These are phyloP conservation scores for Sambucus nigra DNA, from an alignment of 129 eudicot species.

Conservation along the genomic window DNA sequence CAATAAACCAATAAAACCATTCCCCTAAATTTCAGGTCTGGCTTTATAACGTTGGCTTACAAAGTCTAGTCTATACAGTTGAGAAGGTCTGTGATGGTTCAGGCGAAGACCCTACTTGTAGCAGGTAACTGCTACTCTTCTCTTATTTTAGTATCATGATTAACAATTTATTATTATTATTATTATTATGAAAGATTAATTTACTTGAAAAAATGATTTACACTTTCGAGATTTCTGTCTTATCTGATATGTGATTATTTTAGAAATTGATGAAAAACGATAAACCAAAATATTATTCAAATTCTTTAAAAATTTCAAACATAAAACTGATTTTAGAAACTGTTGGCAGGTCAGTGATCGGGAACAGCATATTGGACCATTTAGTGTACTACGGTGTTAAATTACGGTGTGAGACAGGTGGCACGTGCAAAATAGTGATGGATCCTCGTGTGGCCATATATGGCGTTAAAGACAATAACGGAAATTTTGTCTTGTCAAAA, in stretches of 20 bases:
- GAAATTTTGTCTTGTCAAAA: slow-evolving; percentile 57
- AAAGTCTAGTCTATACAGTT: slow-evolving; percentile 49
- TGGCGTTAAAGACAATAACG: slow-evolving; percentile 37
- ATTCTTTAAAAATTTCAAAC: too few relatives aligned
- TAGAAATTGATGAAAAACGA: too few relatives aligned
- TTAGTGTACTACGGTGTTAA: slow-evolving; percentile 58
- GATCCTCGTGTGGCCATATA: slow-evolving; percentile 35
- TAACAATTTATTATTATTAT: not conserved
- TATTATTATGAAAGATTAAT: not conserved
- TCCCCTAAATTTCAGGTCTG: slow-evolving; percentile 63
- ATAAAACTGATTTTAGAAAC: not conserved
- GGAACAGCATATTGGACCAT: slow-evolving; percentile 83
- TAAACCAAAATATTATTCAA: too few relatives aligned
- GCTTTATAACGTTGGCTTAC: slow-evolving; percentile 54
- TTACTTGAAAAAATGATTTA: too few relatives aligned
- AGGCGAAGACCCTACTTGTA: slow-evolving; percentile 94
- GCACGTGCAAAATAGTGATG: slow-evolving; percentile 58
- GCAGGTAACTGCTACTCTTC: slow-evolving; percentile 44
- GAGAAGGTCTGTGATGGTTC: slow-evolving; percentile 86
- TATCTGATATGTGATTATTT: not conserved
- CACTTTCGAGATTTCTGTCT: too few relatives aligned
- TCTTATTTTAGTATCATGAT: too few relatives aligned
- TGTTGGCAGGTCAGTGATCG: slow-evolving; percentile 73
- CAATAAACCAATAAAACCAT: too few relatives aligned
- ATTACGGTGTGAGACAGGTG: slow-evolving; percentile 56